Conservation (phyloP, 805 yeast species). For the Candida cerambycidarum region DNA sequence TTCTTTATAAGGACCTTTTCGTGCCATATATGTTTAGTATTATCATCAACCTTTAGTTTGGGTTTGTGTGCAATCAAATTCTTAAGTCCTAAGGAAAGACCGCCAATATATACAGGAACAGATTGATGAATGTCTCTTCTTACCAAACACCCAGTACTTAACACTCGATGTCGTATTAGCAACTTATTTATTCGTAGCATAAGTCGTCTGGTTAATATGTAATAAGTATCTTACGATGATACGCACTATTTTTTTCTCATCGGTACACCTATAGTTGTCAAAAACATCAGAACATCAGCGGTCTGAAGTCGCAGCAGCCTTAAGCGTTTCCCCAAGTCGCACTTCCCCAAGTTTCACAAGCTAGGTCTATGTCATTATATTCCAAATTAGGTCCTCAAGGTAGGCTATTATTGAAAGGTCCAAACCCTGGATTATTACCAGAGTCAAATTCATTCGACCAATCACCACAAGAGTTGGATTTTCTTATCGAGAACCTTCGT, state of each 20-base stretch:
- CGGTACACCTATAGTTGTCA: no score
- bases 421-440: not conserved
- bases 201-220: not conserved
- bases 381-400: slow-evolving; percentile 18
- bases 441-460: not conserved
- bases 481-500: slow-evolving; percentile 43
- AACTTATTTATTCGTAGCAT: not conserved
- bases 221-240: not conserved
- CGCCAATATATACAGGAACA: not conserved
- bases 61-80: not conserved
- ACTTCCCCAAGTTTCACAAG: not conserved
- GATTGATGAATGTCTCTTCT: not conserved
- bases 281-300: no score
- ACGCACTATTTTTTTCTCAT: no score
- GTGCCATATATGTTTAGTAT: not conserved
- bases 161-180: not conserved
- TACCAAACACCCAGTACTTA: not conserved
- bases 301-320: no score
- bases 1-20: not conserved
- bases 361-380: slow-evolving; percentile 13
- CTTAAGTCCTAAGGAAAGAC: not conserved
- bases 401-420: slow-evolving; percentile 1
- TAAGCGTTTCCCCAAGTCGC: no score
- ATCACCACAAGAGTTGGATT: slow-evolving; percentile 46
- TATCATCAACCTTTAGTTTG: not conserved